Evolutionary conservation across 106 monocot species (phyloP).

Genomic region (Vanilla planifolia): DNA sequence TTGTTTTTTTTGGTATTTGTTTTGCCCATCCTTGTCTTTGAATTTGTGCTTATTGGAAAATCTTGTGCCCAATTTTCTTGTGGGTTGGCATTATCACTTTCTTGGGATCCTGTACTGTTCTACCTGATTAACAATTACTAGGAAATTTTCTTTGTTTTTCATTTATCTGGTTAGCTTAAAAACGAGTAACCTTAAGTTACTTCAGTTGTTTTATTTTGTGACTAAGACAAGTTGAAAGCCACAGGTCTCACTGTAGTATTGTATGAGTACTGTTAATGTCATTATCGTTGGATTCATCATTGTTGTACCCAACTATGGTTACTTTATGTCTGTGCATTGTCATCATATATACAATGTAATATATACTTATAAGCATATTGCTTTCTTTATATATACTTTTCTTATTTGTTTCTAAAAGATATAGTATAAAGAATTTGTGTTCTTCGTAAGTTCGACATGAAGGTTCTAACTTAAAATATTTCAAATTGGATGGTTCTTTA

Average conservation of each 20-base stretch:
- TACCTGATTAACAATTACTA: slow-evolving; percentile 13
- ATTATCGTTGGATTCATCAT: too few relatives aligned
- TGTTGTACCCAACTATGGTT: neutral
- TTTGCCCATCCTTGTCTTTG: slow-evolving; percentile 7
- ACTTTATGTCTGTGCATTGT: too few relatives aligned
- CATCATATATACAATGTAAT: too few relatives aligned
- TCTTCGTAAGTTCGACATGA: too few relatives aligned
- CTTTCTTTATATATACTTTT: too few relatives aligned
- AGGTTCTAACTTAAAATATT: too few relatives aligned
- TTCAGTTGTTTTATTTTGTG: neutral
- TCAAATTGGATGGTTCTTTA: too few relatives aligned
- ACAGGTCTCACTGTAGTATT: neutral
- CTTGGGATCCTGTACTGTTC: slow-evolving; percentile 8
- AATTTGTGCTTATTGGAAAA: slow-evolving; percentile 7
- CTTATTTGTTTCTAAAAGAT: too few relatives aligned
- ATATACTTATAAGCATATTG: too few relatives aligned
- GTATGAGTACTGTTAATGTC: too few relatives aligned
- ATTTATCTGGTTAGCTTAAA: neutral
- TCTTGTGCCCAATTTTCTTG: slow-evolving; percentile 5
- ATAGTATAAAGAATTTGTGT: too few relatives aligned
- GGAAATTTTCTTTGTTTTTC: slow-evolving; percentile 4
- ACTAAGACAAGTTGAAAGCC: too few relatives aligned
- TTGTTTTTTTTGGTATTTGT: slow-evolving; percentile 13
- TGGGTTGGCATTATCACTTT: neutral
- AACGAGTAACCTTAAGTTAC: neutral